Evolutionary conservation across 805 yeast genomes (phyloP).

Genomic region (Saccharomycopsis javanensis): DNA sequence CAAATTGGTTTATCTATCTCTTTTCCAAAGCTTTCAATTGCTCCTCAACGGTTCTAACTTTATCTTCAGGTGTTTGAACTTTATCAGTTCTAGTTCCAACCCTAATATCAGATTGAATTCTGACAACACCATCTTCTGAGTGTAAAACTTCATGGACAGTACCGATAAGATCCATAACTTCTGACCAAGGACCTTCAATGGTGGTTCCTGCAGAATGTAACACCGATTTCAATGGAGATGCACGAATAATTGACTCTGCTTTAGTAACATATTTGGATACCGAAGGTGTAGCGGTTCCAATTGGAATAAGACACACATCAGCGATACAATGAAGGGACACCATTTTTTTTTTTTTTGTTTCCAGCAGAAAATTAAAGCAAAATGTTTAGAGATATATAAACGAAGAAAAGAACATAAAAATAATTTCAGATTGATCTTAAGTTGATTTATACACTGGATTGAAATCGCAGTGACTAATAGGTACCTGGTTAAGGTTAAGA

Average conservation of each 20-base stretch:
- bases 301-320: constrained; percentile 82
- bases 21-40: constrained; percentile 22
- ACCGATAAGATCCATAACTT: constrained; percentile 73
- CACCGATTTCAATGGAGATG: constrained; percentile 53
- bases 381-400: not conserved
- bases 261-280: constrained; percentile 73
- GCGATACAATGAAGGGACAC: constrained; percentile 62
- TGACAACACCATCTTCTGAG: constrained; percentile 49
- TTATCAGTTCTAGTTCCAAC: constrained; percentile 53
- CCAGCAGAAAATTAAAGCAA: not conserved
- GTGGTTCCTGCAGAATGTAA: constrained; percentile 92
- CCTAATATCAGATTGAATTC: constrained; percentile 80
- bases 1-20: too few species aligned
- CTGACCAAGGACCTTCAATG: constrained; percentile 84
- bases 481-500: too few species aligned
- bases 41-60: constrained; percentile 33
- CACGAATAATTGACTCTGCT: constrained; percentile 54
- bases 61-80: constrained; percentile 33
- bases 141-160: constrained; percentile 67
- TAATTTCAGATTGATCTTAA: too few species aligned
- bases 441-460: too few species aligned
- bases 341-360: constrained; percentile 7
- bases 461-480: too few species aligned
- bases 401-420: not conserved
- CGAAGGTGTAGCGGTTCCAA: constrained; percentile 71